A percentile compares a stretch with the other conserved stretches of the same genome.
These are phyloP conservation scores for Cytospora piceicola DNA, from an alignment of 2,329 filamentous ascomycete genomes.

Conservation along the genomic window DNA sequence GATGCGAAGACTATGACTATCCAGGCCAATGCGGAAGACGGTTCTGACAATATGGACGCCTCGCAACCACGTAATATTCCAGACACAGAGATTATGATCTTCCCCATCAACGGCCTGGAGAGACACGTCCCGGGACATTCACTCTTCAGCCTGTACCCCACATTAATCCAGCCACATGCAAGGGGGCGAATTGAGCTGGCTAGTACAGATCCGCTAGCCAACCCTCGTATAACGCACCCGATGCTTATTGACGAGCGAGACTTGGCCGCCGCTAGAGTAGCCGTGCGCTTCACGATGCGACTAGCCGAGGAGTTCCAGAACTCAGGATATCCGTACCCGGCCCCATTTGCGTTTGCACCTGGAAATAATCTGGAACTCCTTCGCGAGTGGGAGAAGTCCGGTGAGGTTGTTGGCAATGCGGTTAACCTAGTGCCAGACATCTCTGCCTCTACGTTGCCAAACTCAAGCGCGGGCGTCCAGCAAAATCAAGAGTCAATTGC, in stretches of 20 bases:
- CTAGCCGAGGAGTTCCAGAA: conserved; percentile 37
- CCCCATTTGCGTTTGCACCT: conserved; percentile 36
- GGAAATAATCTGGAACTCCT: conserved; percentile 32
- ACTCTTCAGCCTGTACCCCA: conserved; percentile 36
- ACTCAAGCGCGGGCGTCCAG: too few species aligned
- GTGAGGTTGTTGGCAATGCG: background rate
- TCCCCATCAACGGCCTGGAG: conserved; percentile 41
- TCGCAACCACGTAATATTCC: conserved; percentile 35
- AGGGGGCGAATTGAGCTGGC: conserved; percentile 40
- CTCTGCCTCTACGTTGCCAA: too few species aligned
- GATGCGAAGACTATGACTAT: conserved; percentile 37
- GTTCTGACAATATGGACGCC: conserved; percentile 33
- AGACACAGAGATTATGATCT: conserved; percentile 43
- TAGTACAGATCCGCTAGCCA: conserved; percentile 41
- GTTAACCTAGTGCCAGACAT: too few species aligned
- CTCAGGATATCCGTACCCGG: conserved; percentile 36
- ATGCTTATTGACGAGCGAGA: conserved; percentile 39
- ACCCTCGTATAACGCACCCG: conserved; percentile 40
- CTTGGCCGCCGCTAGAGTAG: conserved; percentile 35
- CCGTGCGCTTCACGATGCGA: conserved; percentile 39
- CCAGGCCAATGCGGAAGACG: background rate
- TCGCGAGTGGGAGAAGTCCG: conserved; percentile 5
- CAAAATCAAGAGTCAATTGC: too few species aligned
- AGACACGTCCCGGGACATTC: conserved; percentile 35
- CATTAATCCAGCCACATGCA: conserved; percentile 39